Evolutionary conservation across 2,329 filamentous ascomycete genomes (phyloP).

Genomic region (Aspergillus pseudoglaucus): DNA sequence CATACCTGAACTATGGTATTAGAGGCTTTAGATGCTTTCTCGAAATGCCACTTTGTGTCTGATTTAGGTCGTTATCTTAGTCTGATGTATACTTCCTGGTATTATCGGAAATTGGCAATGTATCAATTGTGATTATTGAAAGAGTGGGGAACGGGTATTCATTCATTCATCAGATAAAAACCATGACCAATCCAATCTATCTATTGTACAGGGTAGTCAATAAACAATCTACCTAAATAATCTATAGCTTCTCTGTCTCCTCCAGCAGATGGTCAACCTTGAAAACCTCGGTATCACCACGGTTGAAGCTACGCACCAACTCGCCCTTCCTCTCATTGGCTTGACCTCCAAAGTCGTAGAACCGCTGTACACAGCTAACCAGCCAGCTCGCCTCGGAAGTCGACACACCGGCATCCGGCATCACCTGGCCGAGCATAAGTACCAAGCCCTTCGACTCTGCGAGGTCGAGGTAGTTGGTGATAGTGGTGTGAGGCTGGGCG

Average conservation of each 20-base stretch:
- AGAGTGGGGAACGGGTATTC: too few species aligned
- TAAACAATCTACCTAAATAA: not conserved
- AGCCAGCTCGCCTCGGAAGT: conserved; percentile 83
- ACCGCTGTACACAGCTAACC: conserved; percentile 87
- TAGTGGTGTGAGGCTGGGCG: conserved; percentile 83
- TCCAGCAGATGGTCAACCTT: conserved; percentile 78
- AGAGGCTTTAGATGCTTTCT: too few species aligned
- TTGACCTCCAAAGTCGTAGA: conserved; percentile 63
- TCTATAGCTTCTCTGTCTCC: conserved; percentile 73
- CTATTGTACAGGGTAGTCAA: too few species aligned
- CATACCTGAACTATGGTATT: too few species aligned
- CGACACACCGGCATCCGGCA: conserved; percentile 67
- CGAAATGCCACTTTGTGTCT: too few species aligned
- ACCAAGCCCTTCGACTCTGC: conserved; percentile 68
- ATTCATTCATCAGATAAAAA: too few species aligned
- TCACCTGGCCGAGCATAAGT: conserved; percentile 75
- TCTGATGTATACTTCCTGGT: too few species aligned
- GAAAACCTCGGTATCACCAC: conserved; percentile 66
- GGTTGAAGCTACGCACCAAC: conserved; percentile 74
- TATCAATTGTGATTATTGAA: too few species aligned
- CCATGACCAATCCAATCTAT: too few species aligned
- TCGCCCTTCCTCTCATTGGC: conserved; percentile 56
- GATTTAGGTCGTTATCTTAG: too few species aligned
- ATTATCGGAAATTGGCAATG: too few species aligned
- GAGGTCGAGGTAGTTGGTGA: conserved; percentile 86